A percentile compares a stretch with the other conserved stretches of the same genome.
Evolutionary conservation across 139 green algal genomes (phyloP).

Genomic region (Dunaliella primolecta): DNA sequence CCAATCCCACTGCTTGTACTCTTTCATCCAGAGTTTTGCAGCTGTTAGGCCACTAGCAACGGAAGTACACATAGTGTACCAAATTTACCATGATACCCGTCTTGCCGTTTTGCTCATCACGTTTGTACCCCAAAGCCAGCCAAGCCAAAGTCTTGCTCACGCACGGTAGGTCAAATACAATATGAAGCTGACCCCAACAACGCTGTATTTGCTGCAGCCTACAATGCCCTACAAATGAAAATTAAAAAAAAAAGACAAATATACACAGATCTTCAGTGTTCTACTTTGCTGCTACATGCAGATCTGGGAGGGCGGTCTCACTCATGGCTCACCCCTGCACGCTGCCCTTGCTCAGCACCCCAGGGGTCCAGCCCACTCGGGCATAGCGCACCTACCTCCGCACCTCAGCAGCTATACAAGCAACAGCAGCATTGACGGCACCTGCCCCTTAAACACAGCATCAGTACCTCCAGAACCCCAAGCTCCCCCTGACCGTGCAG

Average conservation of each 20-base stretch:
- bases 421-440: background rate
- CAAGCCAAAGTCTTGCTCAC: background rate
- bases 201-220: no score
- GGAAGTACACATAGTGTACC: no score
- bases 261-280: background rate
- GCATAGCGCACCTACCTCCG: background rate
- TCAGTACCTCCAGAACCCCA: background rate
- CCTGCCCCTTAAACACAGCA: no score
- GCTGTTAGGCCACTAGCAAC: no score
- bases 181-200: no score
- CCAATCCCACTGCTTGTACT: no score
- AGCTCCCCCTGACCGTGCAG: background rate
- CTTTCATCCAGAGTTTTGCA: no score
- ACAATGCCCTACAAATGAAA: no score
- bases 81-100: no score
- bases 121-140: background rate
- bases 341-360: background rate
- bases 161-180: no score
- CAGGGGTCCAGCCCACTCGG: background rate
- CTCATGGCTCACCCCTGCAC: background rate
- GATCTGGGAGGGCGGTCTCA: background rate
- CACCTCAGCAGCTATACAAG: background rate
- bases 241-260: background rate
- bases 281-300: background rate
- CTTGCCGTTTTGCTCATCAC: no score